A percentile compares a stretch with the other conserved stretches of the same genome.
These are phyloP conservation scores for Punctularia strigosozonata DNA, from an alignment of 768 basidiomycete genomes.

Conservation along the genomic window DNA sequence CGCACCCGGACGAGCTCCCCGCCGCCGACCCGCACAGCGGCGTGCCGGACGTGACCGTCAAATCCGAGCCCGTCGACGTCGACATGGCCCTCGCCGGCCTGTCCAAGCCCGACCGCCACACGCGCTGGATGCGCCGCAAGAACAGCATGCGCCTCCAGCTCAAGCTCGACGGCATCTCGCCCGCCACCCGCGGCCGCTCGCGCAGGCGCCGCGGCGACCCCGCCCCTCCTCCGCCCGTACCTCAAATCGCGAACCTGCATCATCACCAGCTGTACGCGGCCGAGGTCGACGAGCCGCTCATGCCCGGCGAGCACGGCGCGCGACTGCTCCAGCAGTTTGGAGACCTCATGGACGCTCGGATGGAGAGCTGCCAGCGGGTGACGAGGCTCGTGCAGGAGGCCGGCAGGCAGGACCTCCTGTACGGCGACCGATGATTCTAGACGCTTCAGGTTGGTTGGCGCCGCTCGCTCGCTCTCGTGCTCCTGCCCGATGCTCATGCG, in stretches of 20 bases:
- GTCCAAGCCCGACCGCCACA: conserved; percentile 5
- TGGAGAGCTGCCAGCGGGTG: conserved; percentile 66
- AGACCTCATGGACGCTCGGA: conserved; percentile 58
- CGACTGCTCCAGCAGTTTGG: conserved; percentile 58
- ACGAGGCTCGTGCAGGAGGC: conserved; percentile 42
- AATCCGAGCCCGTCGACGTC: conserved; percentile 18
- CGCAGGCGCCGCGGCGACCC: conserved; percentile 16
- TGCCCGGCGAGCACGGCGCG: conserved; percentile 27
- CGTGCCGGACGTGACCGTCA: conserved; percentile 12
- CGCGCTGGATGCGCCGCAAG: conserved; percentile 50
- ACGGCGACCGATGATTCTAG: not conserved
- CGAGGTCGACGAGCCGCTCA: conserved; percentile 6
- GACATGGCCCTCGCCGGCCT: conserved; percentile 12
- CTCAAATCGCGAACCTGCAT: conserved; percentile 8
- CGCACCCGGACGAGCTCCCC: conserved; percentile 6
- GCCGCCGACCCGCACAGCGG: conserved; percentile 6
- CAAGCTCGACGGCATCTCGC: conserved; percentile 30
- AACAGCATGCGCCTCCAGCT: conserved; percentile 48
- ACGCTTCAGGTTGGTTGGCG: conserved; percentile 1
- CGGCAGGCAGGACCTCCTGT: conserved; percentile 19
- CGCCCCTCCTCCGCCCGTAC: too few species aligned
- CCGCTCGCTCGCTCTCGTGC: too few species aligned
- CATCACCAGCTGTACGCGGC: not conserved
- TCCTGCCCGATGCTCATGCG: too few species aligned
- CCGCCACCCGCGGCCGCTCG: conserved; percentile 17